Conservation (phyloP, 148 eudicot species). For the Vaccinium corymbosum region DNA sequence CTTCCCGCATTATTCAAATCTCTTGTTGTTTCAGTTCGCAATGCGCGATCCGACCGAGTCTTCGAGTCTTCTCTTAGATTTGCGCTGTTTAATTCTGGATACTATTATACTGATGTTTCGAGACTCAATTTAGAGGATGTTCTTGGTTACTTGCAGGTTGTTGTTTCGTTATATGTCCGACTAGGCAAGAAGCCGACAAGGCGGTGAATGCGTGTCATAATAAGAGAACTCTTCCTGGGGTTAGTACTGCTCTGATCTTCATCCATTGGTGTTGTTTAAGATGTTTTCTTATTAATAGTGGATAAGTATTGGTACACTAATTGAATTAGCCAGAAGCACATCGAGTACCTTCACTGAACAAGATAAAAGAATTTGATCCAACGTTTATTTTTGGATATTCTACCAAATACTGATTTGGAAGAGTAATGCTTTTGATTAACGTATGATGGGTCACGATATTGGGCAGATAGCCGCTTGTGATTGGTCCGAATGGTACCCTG, state of each 20-base stretch:
- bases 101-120: slow-evolving; percentile 14
- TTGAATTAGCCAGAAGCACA: neutral
- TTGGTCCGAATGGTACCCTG: neutral
- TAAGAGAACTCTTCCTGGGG: slow-evolving; percentile 90
- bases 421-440: neutral
- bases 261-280: neutral
- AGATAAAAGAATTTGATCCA: neutral
- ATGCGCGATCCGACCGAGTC: slow-evolving; percentile 16
- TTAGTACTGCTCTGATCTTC: slow-evolving; percentile 31
- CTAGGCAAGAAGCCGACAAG: slow-evolving; percentile 91
- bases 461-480: neutral
- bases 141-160: slow-evolving; percentile 49
- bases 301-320: neutral
- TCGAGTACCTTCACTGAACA: neutral
- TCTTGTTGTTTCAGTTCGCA: slow-evolving; percentile 4
- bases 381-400: neutral
- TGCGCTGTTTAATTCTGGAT: slow-evolving; percentile 9
- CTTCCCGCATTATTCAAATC: neutral
- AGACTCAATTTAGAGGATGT: slow-evolving; percentile 18
- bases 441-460: neutral
- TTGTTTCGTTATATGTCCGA: slow-evolving; percentile 88
- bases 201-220: slow-evolving; percentile 76
- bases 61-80: slow-evolving; percentile 3
- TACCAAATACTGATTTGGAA: neutral
- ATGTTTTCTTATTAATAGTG: neutral